Base-by-base conservation (phyloP, 495 filamentous ascomycete genomes). In the Mycothermus thermophilus region DNA sequence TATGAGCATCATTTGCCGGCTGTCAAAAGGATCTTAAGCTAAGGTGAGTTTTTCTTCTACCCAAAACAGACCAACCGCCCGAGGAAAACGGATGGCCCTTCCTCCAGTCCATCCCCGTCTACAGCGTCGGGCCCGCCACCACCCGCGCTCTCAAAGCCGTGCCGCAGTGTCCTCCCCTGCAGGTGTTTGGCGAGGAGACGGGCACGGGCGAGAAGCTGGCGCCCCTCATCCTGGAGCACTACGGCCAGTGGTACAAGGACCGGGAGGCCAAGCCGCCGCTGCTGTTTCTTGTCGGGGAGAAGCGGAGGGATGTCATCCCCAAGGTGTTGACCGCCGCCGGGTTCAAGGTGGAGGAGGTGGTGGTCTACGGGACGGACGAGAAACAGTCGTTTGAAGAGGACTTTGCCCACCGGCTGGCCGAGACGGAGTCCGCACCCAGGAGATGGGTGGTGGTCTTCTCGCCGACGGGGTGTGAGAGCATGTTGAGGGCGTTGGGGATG, bases 381-480 rank as follows among this genome's bases (percentile, higher is more conserved):
- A 78, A 82, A 70, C 67, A 65, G 18, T 72, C 68, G 8, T 96
- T 96, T 45, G 66, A 72, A 37, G 45, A 60, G 1, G 63, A 79
- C 35, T 93, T 94, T 43, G 47, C 41, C 12, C 38, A 37, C 7
- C 48, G 64, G 8, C 60, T 71, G 20, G 27, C 41, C n/a, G 42
- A 57, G 30, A 75, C 60, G 9, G 35, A 48, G 12, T 54, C 51
- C 24, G 48, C 47, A 6, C 36, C 46, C 20, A 44, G 36, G 21
- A 66, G 79, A 44, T 96, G 90, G 87, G 75, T 87, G 1, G 82
- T 94, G 9, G 80, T 96, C 6, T 99, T 99, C 47, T 95, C 87
- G 26, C 85, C 90, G 1, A 85, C 78, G 13, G 87, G 83, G 2
- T 90, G 83, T 45, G 76, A 80, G 54, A 76, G 72, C 46, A 81